These are phyloP conservation scores for Phylloporus gajari DNA, from an alignment of 1,284 basidiomycete genomes.

Conservation along the genomic window DNA sequence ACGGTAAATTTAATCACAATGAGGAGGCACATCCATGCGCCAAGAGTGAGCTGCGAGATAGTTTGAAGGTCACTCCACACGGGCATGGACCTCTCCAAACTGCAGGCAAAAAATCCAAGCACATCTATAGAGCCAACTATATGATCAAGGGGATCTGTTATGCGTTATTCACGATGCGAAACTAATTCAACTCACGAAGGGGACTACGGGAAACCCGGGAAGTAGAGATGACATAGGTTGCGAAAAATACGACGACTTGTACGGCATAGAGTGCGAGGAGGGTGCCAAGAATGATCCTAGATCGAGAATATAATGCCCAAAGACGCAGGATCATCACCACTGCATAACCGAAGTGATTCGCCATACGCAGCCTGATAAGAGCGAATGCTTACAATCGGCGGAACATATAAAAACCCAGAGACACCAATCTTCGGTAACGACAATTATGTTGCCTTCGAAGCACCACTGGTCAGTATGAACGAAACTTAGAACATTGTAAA, in stretches of 20 bases:
- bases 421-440: too few species aligned
- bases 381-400: not conserved
- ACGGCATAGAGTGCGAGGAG: not conserved
- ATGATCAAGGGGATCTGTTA: not conserved
- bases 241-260: not conserved
- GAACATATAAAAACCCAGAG: not conserved
- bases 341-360: not conserved
- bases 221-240: not conserved
- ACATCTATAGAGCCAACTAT: not conserved
- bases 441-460: too few species aligned
- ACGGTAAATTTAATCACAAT: not conserved
- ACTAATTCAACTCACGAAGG: not conserved
- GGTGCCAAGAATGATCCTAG: not conserved
- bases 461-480: too few species aligned
- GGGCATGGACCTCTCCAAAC: not conserved
- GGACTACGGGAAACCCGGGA: not conserved
- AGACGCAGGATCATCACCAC: constrained; percentile 4
- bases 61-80: not conserved
- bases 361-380: too few species aligned
- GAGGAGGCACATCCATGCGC: constrained; percentile 1
- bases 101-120: not conserved
- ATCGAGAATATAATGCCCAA: constrained; percentile 1
- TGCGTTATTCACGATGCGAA: not conserved
- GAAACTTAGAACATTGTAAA: too few species aligned
- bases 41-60: not conserved